These are phyloP conservation scores for Bipolaris bicolor DNA, from an alignment of 2,329 filamentous ascomycete genomes.

Conservation along the genomic window DNA sequence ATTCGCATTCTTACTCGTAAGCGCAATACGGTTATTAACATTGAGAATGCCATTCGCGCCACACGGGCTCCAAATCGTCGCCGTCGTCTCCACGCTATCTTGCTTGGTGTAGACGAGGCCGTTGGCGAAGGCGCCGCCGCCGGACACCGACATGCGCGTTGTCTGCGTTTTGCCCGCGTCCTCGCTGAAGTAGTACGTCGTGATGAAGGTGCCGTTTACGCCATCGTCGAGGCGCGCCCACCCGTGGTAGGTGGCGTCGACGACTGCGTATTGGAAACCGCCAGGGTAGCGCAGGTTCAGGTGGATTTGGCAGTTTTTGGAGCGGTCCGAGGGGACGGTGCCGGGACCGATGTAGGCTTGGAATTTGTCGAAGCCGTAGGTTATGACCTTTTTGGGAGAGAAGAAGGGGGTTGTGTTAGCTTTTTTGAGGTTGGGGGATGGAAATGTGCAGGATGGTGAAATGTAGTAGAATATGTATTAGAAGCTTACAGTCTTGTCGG, in stretches of 20 bases:
- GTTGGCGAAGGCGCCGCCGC: slow-evolving; percentile 49
- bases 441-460: no score
- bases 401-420: not conserved
- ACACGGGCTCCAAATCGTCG: slow-evolving; percentile 44
- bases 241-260: slow-evolving; percentile 47
- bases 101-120: slow-evolving; percentile 55
- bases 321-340: slow-evolving; percentile 35
- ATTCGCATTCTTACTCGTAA: slow-evolving; percentile 28
- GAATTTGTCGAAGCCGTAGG: slow-evolving; percentile 44
- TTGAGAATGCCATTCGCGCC: slow-evolving; percentile 43
- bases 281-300: slow-evolving; percentile 44
- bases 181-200: slow-evolving; percentile 48
- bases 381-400: slow-evolving; percentile 33
- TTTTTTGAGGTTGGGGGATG: not conserved
- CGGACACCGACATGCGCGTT: slow-evolving; percentile 33
- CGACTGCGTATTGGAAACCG: slow-evolving; percentile 49
- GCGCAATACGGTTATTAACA: slow-evolving; percentile 43
- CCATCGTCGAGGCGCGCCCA: slow-evolving; percentile 44
- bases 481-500: slow-evolving; percentile 41
- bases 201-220: slow-evolving; percentile 44
- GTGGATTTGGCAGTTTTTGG: slow-evolving; percentile 48
- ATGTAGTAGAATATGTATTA: not conserved
- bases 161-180: slow-evolving; percentile 39
- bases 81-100: slow-evolving; percentile 48
- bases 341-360: slow-evolving; percentile 45